phyloP scores from a whole-genome alignment of 2,329 filamentous ascomycete species.

The Epichloe typhina region DNA sequence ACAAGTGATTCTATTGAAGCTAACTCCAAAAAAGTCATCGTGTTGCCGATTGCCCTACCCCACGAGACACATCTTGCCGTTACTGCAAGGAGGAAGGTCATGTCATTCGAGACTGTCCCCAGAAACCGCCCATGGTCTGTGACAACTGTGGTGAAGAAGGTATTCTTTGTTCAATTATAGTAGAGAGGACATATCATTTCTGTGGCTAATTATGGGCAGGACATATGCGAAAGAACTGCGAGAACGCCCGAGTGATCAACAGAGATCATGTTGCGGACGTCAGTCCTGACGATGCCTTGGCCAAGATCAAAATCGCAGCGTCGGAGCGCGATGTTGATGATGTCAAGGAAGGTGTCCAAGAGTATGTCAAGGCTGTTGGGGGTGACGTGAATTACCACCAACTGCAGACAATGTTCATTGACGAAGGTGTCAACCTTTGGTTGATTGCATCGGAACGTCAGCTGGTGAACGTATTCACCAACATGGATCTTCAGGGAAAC shows the following conservation, averaged over 20 bases:
- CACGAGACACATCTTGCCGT: constrained; percentile 22
- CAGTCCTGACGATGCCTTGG: constrained; percentile 43
- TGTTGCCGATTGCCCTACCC: constrained; percentile 23
- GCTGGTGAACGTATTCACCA: constrained; percentile 44
- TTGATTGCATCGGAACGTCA: constrained; percentile 50
- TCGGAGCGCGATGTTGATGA: constrained; percentile 46
- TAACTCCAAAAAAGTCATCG: constrained; percentile 14
- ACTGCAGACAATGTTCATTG: constrained; percentile 48
- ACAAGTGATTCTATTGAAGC: background rate
- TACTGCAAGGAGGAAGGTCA: constrained; percentile 40
- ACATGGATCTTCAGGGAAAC: constrained; percentile 61
- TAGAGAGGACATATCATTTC: background rate
- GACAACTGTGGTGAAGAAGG: constrained; percentile 49
- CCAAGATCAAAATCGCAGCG: constrained; percentile 37
- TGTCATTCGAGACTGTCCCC: constrained; percentile 48
- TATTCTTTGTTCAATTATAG: constrained; percentile 12
- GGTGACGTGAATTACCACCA: constrained; percentile 45
- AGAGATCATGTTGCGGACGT: constrained; percentile 35
- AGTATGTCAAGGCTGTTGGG: constrained; percentile 45
- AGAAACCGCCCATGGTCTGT: constrained; percentile 41
- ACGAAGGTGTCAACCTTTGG: constrained; percentile 38
- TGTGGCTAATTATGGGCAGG: constrained; percentile 25
- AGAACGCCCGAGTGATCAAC: constrained; percentile 45
- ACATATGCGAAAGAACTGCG: constrained; percentile 43
- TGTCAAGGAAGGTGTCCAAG: constrained; percentile 43